phyloP scores from a whole-genome alignment of 2,329 filamentous ascomycete genomes.

The Chaetomium strumarium region DNA sequence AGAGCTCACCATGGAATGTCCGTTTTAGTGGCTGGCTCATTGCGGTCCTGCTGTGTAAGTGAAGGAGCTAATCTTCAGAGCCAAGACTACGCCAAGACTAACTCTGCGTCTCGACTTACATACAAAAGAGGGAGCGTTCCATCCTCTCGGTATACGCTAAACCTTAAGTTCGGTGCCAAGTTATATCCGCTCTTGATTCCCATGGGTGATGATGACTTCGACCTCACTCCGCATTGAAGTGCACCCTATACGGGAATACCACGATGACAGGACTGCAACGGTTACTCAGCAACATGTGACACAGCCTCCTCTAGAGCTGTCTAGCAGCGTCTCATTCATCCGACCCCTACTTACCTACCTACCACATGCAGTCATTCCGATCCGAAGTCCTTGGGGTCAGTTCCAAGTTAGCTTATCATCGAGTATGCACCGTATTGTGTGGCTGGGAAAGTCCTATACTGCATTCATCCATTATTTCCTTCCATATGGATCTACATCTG shows the following conservation, averaged over 20 bases:
- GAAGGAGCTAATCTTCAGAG: background rate
- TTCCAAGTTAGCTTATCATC: too few species aligned
- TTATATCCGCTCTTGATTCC: background rate
- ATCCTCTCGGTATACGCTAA: too few species aligned
- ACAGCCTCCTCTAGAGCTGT: background rate
- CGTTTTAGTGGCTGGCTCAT: constrained; percentile 19
- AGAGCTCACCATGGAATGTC: constrained; percentile 20
- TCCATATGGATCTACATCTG: too few species aligned
- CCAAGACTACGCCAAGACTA: background rate
- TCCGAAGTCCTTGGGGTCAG: background rate
- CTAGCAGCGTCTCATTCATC: background rate
- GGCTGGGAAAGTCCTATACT: too few species aligned
- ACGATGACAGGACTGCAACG: background rate
- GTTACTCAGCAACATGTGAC: constrained; percentile 13
- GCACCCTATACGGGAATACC: background rate
- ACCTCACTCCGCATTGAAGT: too few species aligned
- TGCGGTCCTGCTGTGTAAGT: background rate
- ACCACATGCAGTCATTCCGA: background rate
- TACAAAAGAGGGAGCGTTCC: background rate
- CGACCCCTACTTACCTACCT: background rate
- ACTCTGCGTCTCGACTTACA: background rate
- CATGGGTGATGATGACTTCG: background rate
- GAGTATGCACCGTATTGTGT: too few species aligned
- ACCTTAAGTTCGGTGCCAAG: too few species aligned
- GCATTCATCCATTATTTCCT: too few species aligned